Base-by-base conservation (phyloP, 768 basidiomycete genomes). In the Pholiota conissans region DNA sequence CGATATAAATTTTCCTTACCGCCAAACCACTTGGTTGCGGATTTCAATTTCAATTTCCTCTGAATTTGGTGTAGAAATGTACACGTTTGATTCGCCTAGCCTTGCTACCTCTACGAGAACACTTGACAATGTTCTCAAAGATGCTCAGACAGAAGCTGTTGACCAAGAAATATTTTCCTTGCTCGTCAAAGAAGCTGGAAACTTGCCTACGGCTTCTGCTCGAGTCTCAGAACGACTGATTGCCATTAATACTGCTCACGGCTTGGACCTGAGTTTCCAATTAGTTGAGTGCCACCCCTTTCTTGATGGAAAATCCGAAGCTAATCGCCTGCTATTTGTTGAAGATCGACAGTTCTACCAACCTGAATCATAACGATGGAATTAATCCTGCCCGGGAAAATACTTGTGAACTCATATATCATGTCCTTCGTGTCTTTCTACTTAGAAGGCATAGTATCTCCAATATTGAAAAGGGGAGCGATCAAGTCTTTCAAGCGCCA, bases 141-240 rank as follows among this genome's bases (percentile, higher is more conserved):
- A 70, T 24, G 87, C 87, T 0, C 91, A 93, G 65, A 78, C 76
- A 52, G 92, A 93, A 68, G 76, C 86, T 13, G 79, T 92, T 5
- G 90, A 94, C 55, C 86, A 89, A 65, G 92, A 94, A 65, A 86
- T 93, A 35, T 94, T 92, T 61, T 75, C 85, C 3, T 65, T 84
- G 20, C 75, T 94, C 20, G 88, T 92, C 37, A 80, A 76, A 65
- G 92, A 93, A 71, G 89, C 90, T n/a, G 85, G 87, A 55, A 82
- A 69, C 58, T 75, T 93, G 9, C 87, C 90, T 13, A 90, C 88
- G 0, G 88, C 88, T 3, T 85, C 88, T 29, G 89, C 89, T 10
- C 81, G 84, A 24, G 90, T 93, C 5, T 87, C 90, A 2, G 92
- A 94, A 66, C 81, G 89, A 32, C 74, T 89, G 37, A 86, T 94